These are phyloP conservation scores for Hapsidospora chrysogenum DNA, from an alignment of 495 filamentous ascomycete species.

Conservation along the genomic window DNA sequence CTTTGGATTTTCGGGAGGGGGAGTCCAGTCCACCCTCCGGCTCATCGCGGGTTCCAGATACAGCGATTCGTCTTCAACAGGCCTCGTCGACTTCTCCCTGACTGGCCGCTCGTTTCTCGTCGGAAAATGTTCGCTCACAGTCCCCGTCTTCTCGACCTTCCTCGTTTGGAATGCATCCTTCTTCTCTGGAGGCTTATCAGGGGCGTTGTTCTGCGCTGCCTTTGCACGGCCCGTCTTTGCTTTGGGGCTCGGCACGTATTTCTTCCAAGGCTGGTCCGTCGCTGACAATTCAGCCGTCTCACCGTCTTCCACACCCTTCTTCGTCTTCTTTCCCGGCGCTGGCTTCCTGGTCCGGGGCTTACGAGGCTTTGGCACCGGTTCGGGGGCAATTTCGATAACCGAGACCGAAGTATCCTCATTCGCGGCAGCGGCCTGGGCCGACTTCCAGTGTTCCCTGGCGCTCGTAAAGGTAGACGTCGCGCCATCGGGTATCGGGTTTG, in stretches of 20 bases:
- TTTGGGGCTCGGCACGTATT: background rate
- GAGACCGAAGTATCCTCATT: background rate
- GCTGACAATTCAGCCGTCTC: background rate
- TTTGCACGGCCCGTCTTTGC: background rate
- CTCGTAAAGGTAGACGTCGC: slow-evolving; percentile 20
- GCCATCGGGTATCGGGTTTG: slow-evolving; percentile 14
- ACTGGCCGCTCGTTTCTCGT: slow-evolving; percentile 5
- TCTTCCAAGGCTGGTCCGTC: background rate
- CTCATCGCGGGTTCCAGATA: slow-evolving; percentile 28
- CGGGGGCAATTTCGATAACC: background rate
- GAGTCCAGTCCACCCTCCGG: slow-evolving; percentile 41
- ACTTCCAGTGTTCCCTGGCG: slow-evolving; percentile 18
- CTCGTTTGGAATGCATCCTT: too few relatives aligned
- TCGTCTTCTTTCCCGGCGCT: slow-evolving; percentile 9
- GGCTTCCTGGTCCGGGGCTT: slow-evolving; percentile 18
- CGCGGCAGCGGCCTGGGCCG: slow-evolving; percentile 1
- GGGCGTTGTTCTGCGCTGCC: background rate
- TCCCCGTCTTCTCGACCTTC: slow-evolving; percentile 7
- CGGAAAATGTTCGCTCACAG: slow-evolving; percentile 20
- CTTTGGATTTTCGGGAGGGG: slow-evolving; percentile 20
- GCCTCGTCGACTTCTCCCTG: slow-evolving; percentile 1
- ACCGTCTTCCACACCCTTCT: background rate
- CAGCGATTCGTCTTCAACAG: slow-evolving; percentile 8
- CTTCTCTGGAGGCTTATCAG: too few relatives aligned
- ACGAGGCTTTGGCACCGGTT: slow-evolving; percentile 3